These are phyloP conservation scores for Cystobasidium ongulense DNA, from an alignment of 768 basidiomycete species.

Conservation along the genomic window DNA sequence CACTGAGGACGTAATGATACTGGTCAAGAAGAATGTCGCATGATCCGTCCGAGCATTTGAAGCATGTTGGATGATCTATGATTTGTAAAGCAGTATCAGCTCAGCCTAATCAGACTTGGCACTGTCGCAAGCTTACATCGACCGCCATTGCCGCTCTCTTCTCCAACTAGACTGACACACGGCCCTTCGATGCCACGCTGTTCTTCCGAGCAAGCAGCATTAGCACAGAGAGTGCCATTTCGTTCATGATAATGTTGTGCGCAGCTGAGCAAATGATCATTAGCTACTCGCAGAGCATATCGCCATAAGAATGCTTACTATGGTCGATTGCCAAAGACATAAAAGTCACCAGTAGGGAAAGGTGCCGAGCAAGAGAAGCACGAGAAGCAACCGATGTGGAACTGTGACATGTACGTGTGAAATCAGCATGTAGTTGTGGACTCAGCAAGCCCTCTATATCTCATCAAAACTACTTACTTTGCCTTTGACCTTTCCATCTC, in stretches of 20 bases:
- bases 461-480: constrained; percentile 31
- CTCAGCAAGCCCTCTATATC: background rate
- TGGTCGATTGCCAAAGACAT: constrained; percentile 37
- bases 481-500: constrained; percentile 41
- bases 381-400: constrained; percentile 38
- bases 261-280: constrained; percentile 29
- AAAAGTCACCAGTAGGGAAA: constrained; percentile 40
- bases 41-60: constrained; percentile 35
- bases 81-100: background rate
- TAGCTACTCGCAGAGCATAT: background rate
- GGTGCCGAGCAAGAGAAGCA: constrained; percentile 38
- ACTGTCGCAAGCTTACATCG: constrained; percentile 36
- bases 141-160: constrained; percentile 38
- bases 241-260: constrained; percentile 38
- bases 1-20: constrained; percentile 40
- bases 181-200: constrained; percentile 39
- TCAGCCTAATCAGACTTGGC: background rate
- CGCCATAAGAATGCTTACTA: constrained; percentile 7
- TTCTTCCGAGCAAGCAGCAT: constrained; percentile 23
- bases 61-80: constrained; percentile 41
- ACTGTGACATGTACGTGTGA: constrained; percentile 9
- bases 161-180: constrained; percentile 40
- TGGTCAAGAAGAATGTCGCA: constrained; percentile 36
- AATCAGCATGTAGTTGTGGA: too few species aligned
- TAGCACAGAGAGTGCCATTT: constrained; percentile 40